Conservation (phyloP, 1,139 yeast genomes). For the Pichia sp. region DNA sequence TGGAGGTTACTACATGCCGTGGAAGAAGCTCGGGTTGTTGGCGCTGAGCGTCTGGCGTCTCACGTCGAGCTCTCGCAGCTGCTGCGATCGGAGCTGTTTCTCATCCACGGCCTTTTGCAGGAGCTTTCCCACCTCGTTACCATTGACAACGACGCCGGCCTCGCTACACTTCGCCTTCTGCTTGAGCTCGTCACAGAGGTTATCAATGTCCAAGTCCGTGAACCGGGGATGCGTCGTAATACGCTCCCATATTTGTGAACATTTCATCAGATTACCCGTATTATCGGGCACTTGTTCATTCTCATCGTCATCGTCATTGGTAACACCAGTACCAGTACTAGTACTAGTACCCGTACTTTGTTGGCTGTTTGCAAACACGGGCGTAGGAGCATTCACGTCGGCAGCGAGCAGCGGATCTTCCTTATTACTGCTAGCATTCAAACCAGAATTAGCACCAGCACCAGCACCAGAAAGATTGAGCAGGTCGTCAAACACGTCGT, state of each 20-base stretch:
- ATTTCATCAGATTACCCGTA: conserved; percentile 48
- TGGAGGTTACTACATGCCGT: too few species aligned
- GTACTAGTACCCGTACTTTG: too few species aligned
- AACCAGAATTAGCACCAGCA: neutral
- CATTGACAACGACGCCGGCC: conserved; percentile 78
- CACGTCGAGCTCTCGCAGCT: too few species aligned
- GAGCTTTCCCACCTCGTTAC: conserved; percentile 57
- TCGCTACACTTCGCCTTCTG: conserved; percentile 95
- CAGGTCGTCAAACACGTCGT: conserved; percentile 13
- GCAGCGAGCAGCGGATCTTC: too few species aligned
- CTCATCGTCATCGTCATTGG: conserved; percentile 20
- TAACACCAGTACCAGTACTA: too few species aligned
- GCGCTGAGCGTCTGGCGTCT: too few species aligned
- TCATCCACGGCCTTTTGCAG: conserved; percentile 7
- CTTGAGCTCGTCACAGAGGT: conserved; percentile 81
- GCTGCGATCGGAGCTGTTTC: neutral
- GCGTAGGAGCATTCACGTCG: too few species aligned
- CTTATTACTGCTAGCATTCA: neutral
- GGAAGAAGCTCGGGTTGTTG: too few species aligned
- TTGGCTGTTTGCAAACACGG: too few species aligned
- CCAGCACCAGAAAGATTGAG: conserved; percentile 9
- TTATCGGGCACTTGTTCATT: conserved; percentile 47
- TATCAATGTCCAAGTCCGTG: conserved; percentile 88
- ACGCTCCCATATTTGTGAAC: conserved; percentile 95
- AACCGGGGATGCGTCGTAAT: conserved; percentile 91